A percentile compares a stretch with the other conserved stretches of the same genome.
Conservation (phyloP, 768 basidiomycete genomes). For the Pleurotus djamor region DNA sequence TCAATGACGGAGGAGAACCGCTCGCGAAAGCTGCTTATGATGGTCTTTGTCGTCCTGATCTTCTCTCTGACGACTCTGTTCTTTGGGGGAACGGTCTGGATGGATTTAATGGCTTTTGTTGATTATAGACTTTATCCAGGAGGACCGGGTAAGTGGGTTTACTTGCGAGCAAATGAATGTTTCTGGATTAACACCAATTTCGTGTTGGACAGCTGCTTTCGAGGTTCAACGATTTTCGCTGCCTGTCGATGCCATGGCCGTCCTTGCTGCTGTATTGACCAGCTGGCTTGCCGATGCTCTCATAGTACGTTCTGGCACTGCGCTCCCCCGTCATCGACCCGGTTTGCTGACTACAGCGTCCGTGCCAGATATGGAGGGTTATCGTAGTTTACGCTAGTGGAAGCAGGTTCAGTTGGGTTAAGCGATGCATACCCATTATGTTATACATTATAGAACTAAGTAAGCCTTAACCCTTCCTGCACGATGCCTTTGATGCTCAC, state of each 20-base stretch:
- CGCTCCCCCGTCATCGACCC: not conserved
- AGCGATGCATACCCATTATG: not conserved
- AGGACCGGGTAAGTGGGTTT: slow-evolving; percentile 22
- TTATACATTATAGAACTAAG: not conserved
- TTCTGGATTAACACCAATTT: too few relatives aligned
- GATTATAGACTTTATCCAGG: slow-evolving; percentile 25
- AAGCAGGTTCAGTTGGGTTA: not conserved
- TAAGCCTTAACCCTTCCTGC: not conserved
- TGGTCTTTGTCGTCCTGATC: slow-evolving; percentile 5
- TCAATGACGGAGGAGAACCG: not conserved
- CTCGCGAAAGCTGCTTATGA: not conserved
- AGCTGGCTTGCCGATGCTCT: slow-evolving; percentile 18
- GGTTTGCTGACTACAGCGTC: not conserved
- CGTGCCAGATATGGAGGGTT: not conserved
- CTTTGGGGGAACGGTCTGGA: slow-evolving; percentile 9
- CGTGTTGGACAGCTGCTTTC: not conserved
- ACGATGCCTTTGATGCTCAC: not conserved
- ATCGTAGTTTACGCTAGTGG: not conserved
- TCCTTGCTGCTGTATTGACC: slow-evolving; percentile 13
- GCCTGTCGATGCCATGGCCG: slow-evolving; percentile 13
- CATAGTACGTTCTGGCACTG: slow-evolving; percentile 10
- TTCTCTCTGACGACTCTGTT: slow-evolving; percentile 15
- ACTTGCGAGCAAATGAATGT: too few relatives aligned
- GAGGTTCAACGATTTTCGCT: slow-evolving; percentile 16
- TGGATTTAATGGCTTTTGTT: slow-evolving; percentile 25